phyloP scores from a whole-genome alignment of 2,329 filamentous ascomycete genomes.

The Teratosphaeria pseudoeucalypti region DNA sequence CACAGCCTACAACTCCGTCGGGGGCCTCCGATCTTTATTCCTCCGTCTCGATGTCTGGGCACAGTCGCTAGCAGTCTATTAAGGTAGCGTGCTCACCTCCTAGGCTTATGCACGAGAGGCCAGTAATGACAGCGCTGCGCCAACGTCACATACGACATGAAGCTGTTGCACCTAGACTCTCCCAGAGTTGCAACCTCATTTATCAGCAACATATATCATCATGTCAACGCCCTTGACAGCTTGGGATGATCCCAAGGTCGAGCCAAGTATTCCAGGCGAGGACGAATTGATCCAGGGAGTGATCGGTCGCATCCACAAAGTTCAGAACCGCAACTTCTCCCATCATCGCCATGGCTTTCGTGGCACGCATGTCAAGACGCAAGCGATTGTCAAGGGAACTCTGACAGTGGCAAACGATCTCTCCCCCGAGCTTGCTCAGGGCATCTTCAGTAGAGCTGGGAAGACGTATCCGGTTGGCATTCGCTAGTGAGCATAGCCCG shows the following conservation, averaged over 20 bases:
- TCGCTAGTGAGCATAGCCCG: background rate
- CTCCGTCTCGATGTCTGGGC: too few species aligned
- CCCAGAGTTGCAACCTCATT: background rate
- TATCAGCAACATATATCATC: background rate
- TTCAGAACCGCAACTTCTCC: conserved; percentile 12
- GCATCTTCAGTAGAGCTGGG: conserved; percentile 9
- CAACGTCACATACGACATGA: background rate
- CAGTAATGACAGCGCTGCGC: background rate
- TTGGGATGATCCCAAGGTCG: conserved; percentile 4
- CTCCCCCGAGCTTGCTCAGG: conserved; percentile 9
- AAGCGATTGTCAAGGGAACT: conserved; percentile 13
- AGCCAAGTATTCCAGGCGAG: conserved; percentile 6
- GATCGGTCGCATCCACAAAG: conserved; percentile 6
- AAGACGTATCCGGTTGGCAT: conserved; percentile 7
- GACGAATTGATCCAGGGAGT: conserved; percentile 7
- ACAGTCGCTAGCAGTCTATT: too few species aligned
- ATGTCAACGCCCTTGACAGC: background rate
- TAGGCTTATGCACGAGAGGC: too few species aligned
- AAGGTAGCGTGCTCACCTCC: too few species aligned
- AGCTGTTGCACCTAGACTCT: background rate
- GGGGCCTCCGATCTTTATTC: too few species aligned
- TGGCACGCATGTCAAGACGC: conserved; percentile 14
- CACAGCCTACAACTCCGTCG: too few species aligned
- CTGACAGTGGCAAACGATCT: conserved; percentile 6
- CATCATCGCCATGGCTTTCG: conserved; percentile 12